Evolutionary conservation across 371 early-diverging fungal genomes (phyloP).

Genomic region (Rhizomucor miehei): DNA sequence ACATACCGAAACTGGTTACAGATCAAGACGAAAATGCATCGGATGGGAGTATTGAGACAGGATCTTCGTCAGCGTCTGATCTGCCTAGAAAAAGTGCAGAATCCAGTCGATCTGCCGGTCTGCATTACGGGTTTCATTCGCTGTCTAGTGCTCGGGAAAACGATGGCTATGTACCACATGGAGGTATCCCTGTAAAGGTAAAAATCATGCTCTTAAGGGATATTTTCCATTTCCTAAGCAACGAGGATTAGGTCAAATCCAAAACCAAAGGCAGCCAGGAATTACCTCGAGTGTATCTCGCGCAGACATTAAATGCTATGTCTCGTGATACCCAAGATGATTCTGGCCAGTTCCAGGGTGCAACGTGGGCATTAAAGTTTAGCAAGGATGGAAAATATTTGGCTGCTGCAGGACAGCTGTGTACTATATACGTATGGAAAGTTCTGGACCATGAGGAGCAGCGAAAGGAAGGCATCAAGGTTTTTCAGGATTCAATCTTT

Average conservation of each 20-base stretch:
- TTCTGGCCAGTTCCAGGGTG: slow-evolving; percentile 12
- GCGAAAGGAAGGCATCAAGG: slow-evolving; percentile 30
- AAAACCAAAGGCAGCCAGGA: slow-evolving; percentile 9
- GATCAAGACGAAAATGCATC: slow-evolving; percentile 7
- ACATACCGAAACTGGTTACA: no score
- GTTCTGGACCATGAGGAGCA: slow-evolving; percentile 28
- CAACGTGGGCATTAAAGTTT: slow-evolving; percentile 61
- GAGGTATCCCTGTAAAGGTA: slow-evolving; percentile 13
- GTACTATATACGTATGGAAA: slow-evolving; percentile 69
- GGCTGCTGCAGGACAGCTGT: slow-evolving; percentile 77
- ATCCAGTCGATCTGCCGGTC: slow-evolving; percentile 5
- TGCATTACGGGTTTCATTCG: neutral
- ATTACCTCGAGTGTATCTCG: slow-evolving; percentile 3
- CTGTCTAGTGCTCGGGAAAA: slow-evolving; percentile 2
- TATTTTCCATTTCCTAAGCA: neutral
- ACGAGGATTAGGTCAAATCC: slow-evolving; percentile 7
- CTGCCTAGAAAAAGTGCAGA: slow-evolving; percentile 8
- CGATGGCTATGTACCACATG: slow-evolving; percentile 2
- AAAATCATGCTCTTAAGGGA: neutral
- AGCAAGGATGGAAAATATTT: slow-evolving; percentile 76
- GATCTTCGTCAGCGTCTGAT: slow-evolving; percentile 7
- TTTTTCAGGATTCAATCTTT: slow-evolving; percentile 65
- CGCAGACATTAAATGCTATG: slow-evolving; percentile 4
- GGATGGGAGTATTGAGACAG: slow-evolving; percentile 3
- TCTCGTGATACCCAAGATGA: slow-evolving; percentile 9